Percentiles rank a stretch among this genome's conserved stretches.
Conservation (phyloP, 371 early-diverging fungal genomes). For the Mucor saturninus region DNA sequence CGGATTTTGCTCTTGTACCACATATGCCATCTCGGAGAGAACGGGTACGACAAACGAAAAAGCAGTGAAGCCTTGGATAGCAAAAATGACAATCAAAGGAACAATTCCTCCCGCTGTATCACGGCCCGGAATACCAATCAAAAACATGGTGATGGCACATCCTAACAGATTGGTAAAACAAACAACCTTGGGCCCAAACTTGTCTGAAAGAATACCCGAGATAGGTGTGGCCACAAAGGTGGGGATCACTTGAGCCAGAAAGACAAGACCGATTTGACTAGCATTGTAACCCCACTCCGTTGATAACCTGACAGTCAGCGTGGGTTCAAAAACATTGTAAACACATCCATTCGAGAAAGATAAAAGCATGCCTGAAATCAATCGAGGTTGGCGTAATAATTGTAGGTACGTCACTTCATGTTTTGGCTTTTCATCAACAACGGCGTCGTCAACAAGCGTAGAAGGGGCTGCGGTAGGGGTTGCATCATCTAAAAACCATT, state of each 20-base stretch:
- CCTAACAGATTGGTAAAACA: constrained; percentile 31
- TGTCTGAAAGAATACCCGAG: constrained; percentile 51
- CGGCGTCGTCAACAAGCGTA: not conserved
- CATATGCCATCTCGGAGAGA: constrained; percentile 51
- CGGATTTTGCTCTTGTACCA: constrained; percentile 37
- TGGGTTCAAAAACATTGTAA: constrained; percentile 43
- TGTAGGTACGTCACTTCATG: not conserved
- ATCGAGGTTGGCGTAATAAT: constrained; percentile 21
- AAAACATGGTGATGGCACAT: constrained; percentile 31
- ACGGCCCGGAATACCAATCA: constrained; percentile 43
- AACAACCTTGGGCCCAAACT: constrained; percentile 48
- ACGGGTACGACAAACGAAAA: constrained; percentile 49
- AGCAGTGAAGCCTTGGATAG: constrained; percentile 50
- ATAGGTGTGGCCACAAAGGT: constrained; percentile 49
- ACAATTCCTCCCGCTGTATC: constrained; percentile 40
- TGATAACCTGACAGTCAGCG: constrained; percentile 45
- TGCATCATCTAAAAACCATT: constrained; percentile 16
- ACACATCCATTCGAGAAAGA: constrained; percentile 28
- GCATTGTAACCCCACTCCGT: constrained; percentile 49
- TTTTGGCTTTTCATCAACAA: not conserved
- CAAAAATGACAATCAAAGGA: constrained; percentile 40
- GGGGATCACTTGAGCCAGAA: constrained; percentile 53
- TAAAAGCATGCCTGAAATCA: constrained; percentile 28
- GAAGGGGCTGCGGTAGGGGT: constrained; percentile 14
- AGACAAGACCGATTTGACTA: constrained; percentile 56